Evolutionary conservation across 164 flowering plant genomes (phyloP).

Genomic region (Paratinospora sagittata): DNA sequence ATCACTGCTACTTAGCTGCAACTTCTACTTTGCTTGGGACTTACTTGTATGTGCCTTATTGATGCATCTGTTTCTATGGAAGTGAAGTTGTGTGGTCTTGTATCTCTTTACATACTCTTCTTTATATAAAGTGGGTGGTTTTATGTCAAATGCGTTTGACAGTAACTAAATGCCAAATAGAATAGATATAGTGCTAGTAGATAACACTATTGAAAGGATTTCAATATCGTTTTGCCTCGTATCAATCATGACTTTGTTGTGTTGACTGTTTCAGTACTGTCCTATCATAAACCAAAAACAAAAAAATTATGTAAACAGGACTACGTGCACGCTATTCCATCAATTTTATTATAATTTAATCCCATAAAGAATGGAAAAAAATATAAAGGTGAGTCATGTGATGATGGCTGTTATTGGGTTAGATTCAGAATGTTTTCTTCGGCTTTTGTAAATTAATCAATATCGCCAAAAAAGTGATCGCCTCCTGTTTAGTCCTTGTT

Average conservation of each 20-base stretch:
- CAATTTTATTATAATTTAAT: too few species aligned
- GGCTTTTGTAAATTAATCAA: not conserved
- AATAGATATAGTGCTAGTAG: not conserved
- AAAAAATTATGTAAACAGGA: too few species aligned
- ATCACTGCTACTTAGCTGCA: constrained; percentile 8
- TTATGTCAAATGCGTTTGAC: not conserved
- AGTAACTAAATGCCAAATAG: not conserved
- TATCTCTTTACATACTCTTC: constrained; percentile 6
- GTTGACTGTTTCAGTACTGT: not conserved
- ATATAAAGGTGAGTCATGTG: not conserved
- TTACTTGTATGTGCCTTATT: constrained; percentile 15
- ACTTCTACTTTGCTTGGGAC: constrained; percentile 16
- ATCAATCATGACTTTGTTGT: not conserved
- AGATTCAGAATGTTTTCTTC: not conserved
- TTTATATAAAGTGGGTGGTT: not conserved
- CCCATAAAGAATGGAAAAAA: too few species aligned
- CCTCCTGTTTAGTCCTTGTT: not conserved
- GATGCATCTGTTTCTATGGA: constrained; percentile 20
- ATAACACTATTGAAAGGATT: not conserved
- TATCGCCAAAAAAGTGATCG: not conserved
- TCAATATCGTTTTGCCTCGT: not conserved
- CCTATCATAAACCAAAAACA: not conserved
- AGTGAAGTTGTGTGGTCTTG: constrained; percentile 18
- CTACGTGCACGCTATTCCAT: too few species aligned
- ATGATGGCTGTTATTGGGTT: not conserved